phyloP scores from a whole-genome alignment of 2,329 filamentous ascomycete genomes.

The Fusarium duplospermum region DNA sequence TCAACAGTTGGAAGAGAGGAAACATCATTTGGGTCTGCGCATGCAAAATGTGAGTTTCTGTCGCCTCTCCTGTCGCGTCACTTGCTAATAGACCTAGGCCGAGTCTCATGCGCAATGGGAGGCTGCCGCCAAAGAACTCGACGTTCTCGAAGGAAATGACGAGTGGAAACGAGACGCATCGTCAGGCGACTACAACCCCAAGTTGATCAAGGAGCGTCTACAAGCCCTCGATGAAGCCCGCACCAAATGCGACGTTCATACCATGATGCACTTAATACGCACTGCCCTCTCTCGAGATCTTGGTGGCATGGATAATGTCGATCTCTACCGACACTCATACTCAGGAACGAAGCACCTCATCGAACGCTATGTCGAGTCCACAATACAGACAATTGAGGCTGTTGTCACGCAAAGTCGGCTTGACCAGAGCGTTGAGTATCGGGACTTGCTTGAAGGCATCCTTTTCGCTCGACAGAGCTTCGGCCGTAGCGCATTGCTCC shows the following conservation, averaged over 20 bases:
- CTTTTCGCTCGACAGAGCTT: constrained; percentile 81
- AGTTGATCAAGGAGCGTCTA: constrained; percentile 76
- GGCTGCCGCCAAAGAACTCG: constrained; percentile 79
- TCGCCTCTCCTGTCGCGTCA: not conserved
- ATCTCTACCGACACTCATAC: constrained; percentile 85
- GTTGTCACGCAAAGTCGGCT: constrained; percentile 72
- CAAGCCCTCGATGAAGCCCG: constrained; percentile 80
- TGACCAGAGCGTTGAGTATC: constrained; percentile 67
- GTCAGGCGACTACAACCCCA: constrained; percentile 76
- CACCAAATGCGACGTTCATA: constrained; percentile 74
- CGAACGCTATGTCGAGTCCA: constrained; percentile 86
- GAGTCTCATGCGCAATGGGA: constrained; percentile 79
- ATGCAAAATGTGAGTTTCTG: constrained; percentile 71
- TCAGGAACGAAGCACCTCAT: constrained; percentile 89
- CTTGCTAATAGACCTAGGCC: constrained; percentile 61
- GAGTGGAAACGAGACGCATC: constrained; percentile 78
- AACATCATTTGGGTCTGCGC: constrained; percentile 70
- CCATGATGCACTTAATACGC: constrained; percentile 84
- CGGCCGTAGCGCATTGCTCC: constrained; percentile 82
- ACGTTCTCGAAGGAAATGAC: constrained; percentile 82
- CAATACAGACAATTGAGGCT: constrained; percentile 77
- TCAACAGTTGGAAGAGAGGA: constrained; percentile 65
- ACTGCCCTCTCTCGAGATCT: constrained; percentile 84
- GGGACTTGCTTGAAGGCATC: constrained; percentile 73
- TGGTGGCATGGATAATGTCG: constrained; percentile 85